phyloP scores from a whole-genome alignment of 179 eudicot species.

The Spinacia oleracea region DNA sequence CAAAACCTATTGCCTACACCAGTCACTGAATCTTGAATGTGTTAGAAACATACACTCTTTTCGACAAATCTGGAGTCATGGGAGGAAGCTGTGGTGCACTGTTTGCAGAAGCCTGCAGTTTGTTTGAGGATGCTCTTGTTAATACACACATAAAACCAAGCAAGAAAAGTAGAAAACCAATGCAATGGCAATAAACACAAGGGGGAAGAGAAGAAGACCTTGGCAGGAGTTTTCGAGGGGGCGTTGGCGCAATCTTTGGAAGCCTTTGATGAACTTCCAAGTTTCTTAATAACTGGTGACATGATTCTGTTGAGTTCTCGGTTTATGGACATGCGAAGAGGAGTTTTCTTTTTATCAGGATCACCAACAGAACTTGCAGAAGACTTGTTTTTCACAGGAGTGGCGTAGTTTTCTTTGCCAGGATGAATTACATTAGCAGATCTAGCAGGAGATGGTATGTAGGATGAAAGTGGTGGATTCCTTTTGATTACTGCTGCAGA shows the following conservation, averaged over 20 bases:
- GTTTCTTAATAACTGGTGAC: constrained; percentile 38
- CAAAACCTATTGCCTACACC: too few relatives aligned
- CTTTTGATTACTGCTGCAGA: constrained; percentile 38
- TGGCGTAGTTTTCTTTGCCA: constrained; percentile 43
- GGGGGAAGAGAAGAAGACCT: constrained; percentile 29
- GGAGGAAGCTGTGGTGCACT: constrained; percentile 38
- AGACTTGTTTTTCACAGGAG: constrained; percentile 42
- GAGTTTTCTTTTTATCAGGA: constrained; percentile 43
- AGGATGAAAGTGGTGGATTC: constrained; percentile 47
- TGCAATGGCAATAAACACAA: background rate
- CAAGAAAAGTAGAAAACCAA: background rate
- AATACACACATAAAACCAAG: background rate
- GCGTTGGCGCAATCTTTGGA: constrained; percentile 24
- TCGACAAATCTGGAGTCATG: constrained; percentile 46
- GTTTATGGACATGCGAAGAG: constrained; percentile 42
- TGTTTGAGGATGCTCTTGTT: background rate
- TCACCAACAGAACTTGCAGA: constrained; percentile 19
- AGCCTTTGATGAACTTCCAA: constrained; percentile 40
- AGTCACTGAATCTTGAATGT: background rate
- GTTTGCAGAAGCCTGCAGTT: constrained; percentile 40
- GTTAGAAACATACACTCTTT: constrained; percentile 42
- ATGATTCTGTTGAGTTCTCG: constrained; percentile 38
- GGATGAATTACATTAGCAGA: constrained; percentile 31
- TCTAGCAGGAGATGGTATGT: constrained; percentile 47
- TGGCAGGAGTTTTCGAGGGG: constrained; percentile 47